These are phyloP conservation scores for Solanum raphanifolium DNA, from an alignment of 257 asterid genomes.

Conservation along the genomic window DNA sequence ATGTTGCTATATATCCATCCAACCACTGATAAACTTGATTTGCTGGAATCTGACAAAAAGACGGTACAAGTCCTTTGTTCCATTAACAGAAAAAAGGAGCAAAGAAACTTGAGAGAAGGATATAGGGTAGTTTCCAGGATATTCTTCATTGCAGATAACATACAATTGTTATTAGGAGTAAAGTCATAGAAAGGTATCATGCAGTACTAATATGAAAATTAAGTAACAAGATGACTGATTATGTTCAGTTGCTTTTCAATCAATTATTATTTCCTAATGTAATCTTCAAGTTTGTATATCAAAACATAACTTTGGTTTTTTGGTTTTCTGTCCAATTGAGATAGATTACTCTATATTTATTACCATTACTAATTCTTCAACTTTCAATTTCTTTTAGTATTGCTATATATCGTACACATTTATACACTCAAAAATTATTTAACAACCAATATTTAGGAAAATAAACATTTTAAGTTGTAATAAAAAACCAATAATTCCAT, in stretches of 20 bases:
- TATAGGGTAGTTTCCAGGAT: not conserved
- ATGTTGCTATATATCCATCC: slow-evolving; percentile 8
- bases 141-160: not conserved
- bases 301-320: not conserved
- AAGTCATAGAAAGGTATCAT: not conserved
- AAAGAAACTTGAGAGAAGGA: not conserved
- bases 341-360: not conserved
- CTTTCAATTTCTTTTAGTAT: no score
- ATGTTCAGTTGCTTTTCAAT: not conserved
- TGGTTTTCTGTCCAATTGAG: not conserved
- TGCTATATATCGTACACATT: no score
- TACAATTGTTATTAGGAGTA: not conserved
- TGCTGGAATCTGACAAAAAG: not conserved
- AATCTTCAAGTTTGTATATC: not conserved
- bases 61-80: not conserved
- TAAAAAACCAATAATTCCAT: not conserved
- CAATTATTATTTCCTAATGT: not conserved
- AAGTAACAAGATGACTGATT: not conserved
- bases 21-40: slow-evolving; percentile 2
- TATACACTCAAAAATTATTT: no score
- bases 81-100: not conserved
- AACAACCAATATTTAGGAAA: not conserved
- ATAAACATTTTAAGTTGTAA: not conserved
- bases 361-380: not conserved
- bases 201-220: not conserved